A percentile compares a stretch with the other conserved stretches of the same genome.
Evolutionary conservation across 805 yeast genomes (phyloP).

Genomic region (Ogataea pignaliae): DNA sequence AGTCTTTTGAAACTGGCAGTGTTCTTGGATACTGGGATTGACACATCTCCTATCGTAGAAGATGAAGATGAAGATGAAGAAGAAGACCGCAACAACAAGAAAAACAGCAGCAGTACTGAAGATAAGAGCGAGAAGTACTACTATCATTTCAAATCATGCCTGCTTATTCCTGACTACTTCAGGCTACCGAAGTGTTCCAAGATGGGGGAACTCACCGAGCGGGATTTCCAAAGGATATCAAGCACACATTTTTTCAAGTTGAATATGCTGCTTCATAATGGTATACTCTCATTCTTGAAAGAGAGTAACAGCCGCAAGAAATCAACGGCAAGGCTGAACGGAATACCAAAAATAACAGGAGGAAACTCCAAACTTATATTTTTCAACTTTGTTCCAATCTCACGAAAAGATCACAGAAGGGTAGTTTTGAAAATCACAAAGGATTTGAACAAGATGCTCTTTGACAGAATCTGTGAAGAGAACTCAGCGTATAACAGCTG

Average conservation of each 20-base stretch:
- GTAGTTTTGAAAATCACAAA: constrained; percentile 18
- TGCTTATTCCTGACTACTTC: constrained; percentile 60
- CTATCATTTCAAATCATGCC: constrained; percentile 57
- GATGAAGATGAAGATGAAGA: too few relatives aligned
- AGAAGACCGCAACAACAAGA: too few relatives aligned
- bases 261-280: constrained; percentile 25
- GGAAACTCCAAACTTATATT: constrained; percentile 29
- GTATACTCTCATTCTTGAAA: constrained; percentile 24
- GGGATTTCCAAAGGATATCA: constrained; percentile 26
- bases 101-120: too few relatives aligned
- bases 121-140: constrained; percentile 33
- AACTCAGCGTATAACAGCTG: constrained; percentile 4
- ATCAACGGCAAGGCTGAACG: constrained; percentile 20
- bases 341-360: constrained; percentile 12
- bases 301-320: constrained; percentile 26
- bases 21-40: constrained; percentile 34
- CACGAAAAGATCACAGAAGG: constrained; percentile 18
- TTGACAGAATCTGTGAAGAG: constrained; percentile 17
- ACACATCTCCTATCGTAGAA: constrained; percentile 37
- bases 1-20: constrained; percentile 48
- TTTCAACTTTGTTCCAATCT: constrained; percentile 26
- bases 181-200: constrained; percentile 28
- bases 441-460: constrained; percentile 17
- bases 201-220: constrained; percentile 23
- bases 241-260: constrained; percentile 23